Percentiles rank a stretch among this genome's conserved stretches.
phyloP scores from a whole-genome alignment of 371 early-diverging fungal genomes.

The Mortierella sp. region DNA sequence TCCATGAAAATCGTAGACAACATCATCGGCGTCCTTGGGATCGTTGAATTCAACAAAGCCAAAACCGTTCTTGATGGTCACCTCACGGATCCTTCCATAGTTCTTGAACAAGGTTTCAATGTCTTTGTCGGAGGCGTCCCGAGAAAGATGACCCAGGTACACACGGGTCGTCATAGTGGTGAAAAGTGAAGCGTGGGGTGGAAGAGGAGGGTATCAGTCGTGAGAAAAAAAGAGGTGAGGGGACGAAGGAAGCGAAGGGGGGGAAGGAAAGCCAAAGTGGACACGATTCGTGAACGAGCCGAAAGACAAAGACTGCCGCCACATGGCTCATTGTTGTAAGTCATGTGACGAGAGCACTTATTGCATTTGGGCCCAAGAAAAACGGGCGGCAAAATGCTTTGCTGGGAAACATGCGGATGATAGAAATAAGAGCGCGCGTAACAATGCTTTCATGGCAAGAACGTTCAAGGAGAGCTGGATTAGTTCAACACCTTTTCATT shows the following conservation, averaged over 20 bases:
- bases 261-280: not conserved
- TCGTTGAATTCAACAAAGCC: constrained; percentile 80
- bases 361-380: no score
- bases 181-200: not conserved
- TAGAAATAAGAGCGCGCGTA: no score
- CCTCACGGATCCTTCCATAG: constrained; percentile 75
- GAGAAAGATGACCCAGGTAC: constrained; percentile 75
- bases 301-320: not conserved
- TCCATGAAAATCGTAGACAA: constrained; percentile 72
- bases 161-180: constrained; percentile 65
- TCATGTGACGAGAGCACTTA: not conserved
- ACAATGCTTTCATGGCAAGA: no score
- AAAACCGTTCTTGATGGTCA: constrained; percentile 75
- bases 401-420: not conserved
- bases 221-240: not conserved
- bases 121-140: constrained; percentile 71
- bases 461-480: no score
- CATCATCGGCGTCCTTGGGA: constrained; percentile 77
- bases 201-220: not conserved
- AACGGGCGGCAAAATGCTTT: no score
- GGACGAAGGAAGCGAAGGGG: not conserved
- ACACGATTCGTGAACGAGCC: not conserved
- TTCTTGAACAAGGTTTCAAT: constrained; percentile 70
- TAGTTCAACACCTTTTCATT: no score
- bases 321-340: not conserved